Conservation (phyloP, 2,329 filamentous ascomycete genomes). For the Pyrenophora tritici-repentis region DNA sequence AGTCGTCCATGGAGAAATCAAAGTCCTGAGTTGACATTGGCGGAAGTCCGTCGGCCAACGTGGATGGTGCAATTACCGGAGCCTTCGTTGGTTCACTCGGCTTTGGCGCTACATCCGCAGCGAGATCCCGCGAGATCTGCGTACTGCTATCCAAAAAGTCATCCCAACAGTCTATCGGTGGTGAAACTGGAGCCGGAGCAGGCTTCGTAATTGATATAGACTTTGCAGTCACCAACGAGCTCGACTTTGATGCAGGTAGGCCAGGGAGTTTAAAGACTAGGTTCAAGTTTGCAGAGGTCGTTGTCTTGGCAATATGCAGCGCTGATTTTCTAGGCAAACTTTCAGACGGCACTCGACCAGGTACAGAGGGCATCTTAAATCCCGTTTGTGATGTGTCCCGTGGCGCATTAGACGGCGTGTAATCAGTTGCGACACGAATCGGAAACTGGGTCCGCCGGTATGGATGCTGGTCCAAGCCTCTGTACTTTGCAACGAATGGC, state of each 20-base stretch:
- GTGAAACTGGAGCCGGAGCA: not conserved
- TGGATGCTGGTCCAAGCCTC: slow-evolving; percentile 31
- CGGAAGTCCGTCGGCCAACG: slow-evolving; percentile 14
- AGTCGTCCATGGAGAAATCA: slow-evolving; percentile 49
- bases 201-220: not conserved
- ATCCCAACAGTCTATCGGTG: slow-evolving; percentile 37
- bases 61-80: not conserved
- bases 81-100: not conserved
- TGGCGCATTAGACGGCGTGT: not conserved
- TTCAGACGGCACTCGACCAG: slow-evolving; percentile 10
- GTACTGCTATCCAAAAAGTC: slow-evolving; percentile 54
- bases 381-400: slow-evolving; percentile 17
- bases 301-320: not conserved
- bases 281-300: slow-evolving; percentile 11
- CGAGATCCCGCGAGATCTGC: slow-evolving; percentile 53
- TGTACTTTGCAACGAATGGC: slow-evolving; percentile 35
- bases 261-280: slow-evolving; percentile 34
- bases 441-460: slow-evolving; percentile 43
- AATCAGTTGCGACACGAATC: slow-evolving; percentile 35
- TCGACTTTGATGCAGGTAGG: slow-evolving; percentile 30
- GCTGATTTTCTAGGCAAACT: slow-evolving; percentile 13
- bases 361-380: slow-evolving; percentile 30
- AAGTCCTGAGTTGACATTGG: slow-evolving; percentile 49
- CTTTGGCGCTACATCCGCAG: slow-evolving; percentile 14
- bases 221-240: not conserved